phyloP scores from a whole-genome alignment of 2,329 filamentous ascomycete genomes.

The Aspergillus sp. region DNA sequence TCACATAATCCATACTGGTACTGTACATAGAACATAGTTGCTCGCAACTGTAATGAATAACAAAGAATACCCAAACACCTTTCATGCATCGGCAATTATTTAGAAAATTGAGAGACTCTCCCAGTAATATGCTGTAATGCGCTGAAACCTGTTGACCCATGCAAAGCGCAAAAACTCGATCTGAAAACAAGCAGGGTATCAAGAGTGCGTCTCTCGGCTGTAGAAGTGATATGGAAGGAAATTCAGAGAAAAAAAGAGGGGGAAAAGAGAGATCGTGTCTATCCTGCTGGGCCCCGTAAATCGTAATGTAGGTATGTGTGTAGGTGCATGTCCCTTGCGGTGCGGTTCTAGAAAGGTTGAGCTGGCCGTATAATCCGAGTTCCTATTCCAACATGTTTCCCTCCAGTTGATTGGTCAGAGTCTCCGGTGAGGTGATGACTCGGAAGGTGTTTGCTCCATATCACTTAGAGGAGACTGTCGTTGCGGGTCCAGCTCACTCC shows the following conservation, averaged over 20 bases:
- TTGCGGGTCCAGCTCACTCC: slow-evolving; percentile 34
- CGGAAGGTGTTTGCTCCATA: slow-evolving; percentile 34
- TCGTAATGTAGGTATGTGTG: slow-evolving; percentile 16
- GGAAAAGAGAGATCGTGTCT: slow-evolving; percentile 15
- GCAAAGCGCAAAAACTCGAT: slow-evolving; percentile 21
- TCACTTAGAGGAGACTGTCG: slow-evolving; percentile 44
- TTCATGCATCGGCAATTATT: slow-evolving; percentile 23
- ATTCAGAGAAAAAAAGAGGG: slow-evolving; percentile 17
- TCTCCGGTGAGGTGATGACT: slow-evolving; percentile 34
- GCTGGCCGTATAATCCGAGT: slow-evolving; percentile 1
- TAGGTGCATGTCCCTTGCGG: slow-evolving; percentile 17
- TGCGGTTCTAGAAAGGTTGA: neutral
- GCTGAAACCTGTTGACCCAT: slow-evolving; percentile 15
- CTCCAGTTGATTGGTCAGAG: neutral
- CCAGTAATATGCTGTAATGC: slow-evolving; percentile 8
- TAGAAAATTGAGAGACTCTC: neutral
- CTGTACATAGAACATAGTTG: slow-evolving; percentile 27
- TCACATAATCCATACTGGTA: slow-evolving; percentile 30
- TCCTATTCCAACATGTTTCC: neutral
- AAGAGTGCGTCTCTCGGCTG: slow-evolving; percentile 29
- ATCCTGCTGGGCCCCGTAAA: slow-evolving; percentile 20
- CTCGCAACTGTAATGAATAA: slow-evolving; percentile 18
- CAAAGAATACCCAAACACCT: slow-evolving; percentile 19
- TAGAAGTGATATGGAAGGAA: slow-evolving; percentile 20
- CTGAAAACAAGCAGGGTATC: slow-evolving; percentile 36